These are phyloP conservation scores for Epichloe glyceriae DNA, from an alignment of 2,329 filamentous ascomycete species.

Conservation along the genomic window DNA sequence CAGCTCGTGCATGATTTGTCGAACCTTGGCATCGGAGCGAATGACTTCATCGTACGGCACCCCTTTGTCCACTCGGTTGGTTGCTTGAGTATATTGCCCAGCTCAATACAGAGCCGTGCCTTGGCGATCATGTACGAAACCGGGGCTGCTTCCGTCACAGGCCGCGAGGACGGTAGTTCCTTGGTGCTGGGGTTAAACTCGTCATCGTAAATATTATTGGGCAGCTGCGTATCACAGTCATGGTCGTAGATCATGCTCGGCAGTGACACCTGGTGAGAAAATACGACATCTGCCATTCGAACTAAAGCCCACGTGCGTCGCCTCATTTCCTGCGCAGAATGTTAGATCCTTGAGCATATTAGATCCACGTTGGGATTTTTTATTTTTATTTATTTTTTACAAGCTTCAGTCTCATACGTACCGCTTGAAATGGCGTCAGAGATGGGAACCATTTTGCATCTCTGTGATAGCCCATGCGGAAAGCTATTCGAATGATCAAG, in stretches of 20 bases:
- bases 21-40: conserved; percentile 46
- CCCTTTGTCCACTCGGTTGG: conserved; percentile 40
- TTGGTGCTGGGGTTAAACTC: conserved; percentile 61
- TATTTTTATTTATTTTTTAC: no score
- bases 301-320: conserved; percentile 57
- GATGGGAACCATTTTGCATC: conserved; percentile 63
- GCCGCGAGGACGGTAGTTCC: conserved; percentile 52
- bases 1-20: conserved; percentile 51
- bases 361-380: no score
- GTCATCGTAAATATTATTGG: conserved; percentile 69
- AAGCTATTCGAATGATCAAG: conserved; percentile 41
- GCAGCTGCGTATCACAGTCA: conserved; percentile 63
- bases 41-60: conserved; percentile 53
- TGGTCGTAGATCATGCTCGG: conserved; percentile 59
- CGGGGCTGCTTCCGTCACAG: conserved; percentile 58
- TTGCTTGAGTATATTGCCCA: conserved; percentile 61
- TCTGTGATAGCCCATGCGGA: conserved; percentile 66
- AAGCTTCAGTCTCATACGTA: conserved; percentile 21
- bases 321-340: conserved; percentile 48
- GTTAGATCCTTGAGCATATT: background rate
- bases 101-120: conserved; percentile 51
- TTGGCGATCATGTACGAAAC: conserved; percentile 71
- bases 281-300: conserved; percentile 60
- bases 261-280: conserved; percentile 60
- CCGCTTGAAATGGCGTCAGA: conserved; percentile 59